Base-by-base conservation (phyloP, 2,329 filamentous ascomycete species). In the Talaromyces amestolkiae region DNA sequence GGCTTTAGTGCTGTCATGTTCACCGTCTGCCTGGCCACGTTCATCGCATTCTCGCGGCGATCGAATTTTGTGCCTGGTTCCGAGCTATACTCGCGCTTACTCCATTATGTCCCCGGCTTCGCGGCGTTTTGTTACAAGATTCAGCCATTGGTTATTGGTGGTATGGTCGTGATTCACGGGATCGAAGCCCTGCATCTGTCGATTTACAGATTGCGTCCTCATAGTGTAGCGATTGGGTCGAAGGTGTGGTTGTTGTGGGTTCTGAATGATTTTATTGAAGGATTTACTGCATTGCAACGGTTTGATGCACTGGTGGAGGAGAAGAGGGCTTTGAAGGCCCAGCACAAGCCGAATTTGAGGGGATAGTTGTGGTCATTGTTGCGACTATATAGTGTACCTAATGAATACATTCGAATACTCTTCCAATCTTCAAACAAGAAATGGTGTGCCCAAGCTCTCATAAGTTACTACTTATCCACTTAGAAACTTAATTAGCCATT, bases 161-260 rank as follows among this genome's bases (percentile, higher is more conserved):
- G 85, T 0, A 85, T 93, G 65, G 3, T 92, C 1, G 80, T 72
- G 0, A 84, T 92, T 13, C 94, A 97, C 77, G 24, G 82, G 0
- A 66, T 76, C 3, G 94, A 97, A 80, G 78, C 83, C n/a, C 77
- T 78, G 53, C 65, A 74, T 63, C 80, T 88, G 75, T 77, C 77
- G 7, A 68, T 75, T 13, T 77, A 71, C 62, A 80, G 81, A 68
- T 72, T 88, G 73, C 75, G 74, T 63, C 83, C 75, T 67, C 81
- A 87, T 75, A 81, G 81, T n/a, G 80, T 88, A 59, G 80, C 80
- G 31, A 67, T 80, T 45, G 74, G 81, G 24, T 82, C 82, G 58
- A 68, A 69, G 6, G 62, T 84, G 17, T 89, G 83, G 81, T 85
- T 82, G 79, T 70, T 72, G 35, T 89, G 86, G 86, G 71, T 82